Evolutionary conservation across 306 rosid species (phyloP), one percentile per base, ranked within the genome.

Genomic region (Amphicarpaea edgeworthii): DNA sequence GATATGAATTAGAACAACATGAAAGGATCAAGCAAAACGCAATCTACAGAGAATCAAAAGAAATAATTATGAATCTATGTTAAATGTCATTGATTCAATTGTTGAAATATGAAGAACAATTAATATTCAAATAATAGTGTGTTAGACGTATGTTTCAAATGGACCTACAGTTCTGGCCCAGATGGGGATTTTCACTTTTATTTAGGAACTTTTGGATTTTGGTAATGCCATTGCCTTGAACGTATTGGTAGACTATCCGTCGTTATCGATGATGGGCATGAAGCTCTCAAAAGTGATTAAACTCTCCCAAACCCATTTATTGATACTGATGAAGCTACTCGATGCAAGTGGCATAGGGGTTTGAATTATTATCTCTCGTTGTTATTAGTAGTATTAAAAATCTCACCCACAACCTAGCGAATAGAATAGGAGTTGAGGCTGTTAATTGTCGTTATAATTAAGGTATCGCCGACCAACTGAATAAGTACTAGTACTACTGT

Each of bases 381-480:
- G 4, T 28, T 28, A 4, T 41, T 40, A 30, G n/a, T 69, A 47
- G n/a, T n/a, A 28, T 69, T 67, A 45, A 23, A 24, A 8, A n/a
- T 47, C 46, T 69, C 61, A 49, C 16, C 28, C 7, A 53, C 26
- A 26, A 68, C 28, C 55, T 12, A 8, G 46, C 12, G 47, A 62
- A 17, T 62, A 67, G 0, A 43, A 67, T 43, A 43, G 21, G 61
- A 49, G 19, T 20, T 51, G 21, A 8, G 21, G 26, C 50, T 34
- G 34, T 37, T 53, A 51, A 51, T 37, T 51, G 19, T 49, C 17
- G 75, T 30, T 70, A 70, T 57, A 67, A 43, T 47, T 75, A 75
- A 34, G 40, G 40, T 34, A 34, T 34, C 40, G 9, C 9, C 40
- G 40, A 34, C 40, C 9, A 8, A 34, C 9, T 34, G 40, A 34